Percentiles rank a stretch among this genome's conserved stretches.
These are phyloP conservation scores for Penicillium maclennaniae DNA, from an alignment of 495 filamentous ascomycete species.

Conservation along the genomic window DNA sequence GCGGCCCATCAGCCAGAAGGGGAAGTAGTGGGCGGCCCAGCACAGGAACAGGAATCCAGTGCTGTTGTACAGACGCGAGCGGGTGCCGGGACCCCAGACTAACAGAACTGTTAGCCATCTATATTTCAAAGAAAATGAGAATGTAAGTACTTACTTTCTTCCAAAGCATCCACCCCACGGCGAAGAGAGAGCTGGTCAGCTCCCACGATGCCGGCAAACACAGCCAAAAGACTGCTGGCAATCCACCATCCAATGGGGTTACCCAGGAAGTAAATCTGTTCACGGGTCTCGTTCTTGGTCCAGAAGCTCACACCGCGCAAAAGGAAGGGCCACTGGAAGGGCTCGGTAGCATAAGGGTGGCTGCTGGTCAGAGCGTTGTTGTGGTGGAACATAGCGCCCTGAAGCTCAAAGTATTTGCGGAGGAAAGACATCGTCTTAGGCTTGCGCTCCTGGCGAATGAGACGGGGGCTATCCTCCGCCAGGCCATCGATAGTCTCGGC, in stretches of 20 bases:
- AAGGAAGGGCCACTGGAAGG: conserved; percentile 97
- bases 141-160: conserved; percentile 69
- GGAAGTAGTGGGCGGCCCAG: conserved; percentile 71
- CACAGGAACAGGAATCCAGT: conserved; percentile 97
- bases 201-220: conserved; percentile 87
- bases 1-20: conserved; percentile 73
- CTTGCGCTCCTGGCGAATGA: conserved; percentile 66
- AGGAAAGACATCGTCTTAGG: conserved; percentile 83
- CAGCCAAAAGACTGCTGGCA: conserved; percentile 82
- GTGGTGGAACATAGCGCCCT: conserved; percentile 98
- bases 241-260: conserved; percentile 99
- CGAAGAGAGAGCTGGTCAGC: conserved; percentile 91
- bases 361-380: conserved; percentile 96
- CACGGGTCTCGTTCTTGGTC: conserved; percentile 93
- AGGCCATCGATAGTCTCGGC: conserved; percentile 86
- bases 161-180: conserved; percentile 87
- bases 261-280: conserved; percentile 98
- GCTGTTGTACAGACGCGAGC: conserved; percentile 92
- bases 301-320: conserved; percentile 97
- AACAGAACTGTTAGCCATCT: conserved; percentile 7
- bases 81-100: conserved; percentile 65
- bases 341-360: conserved; percentile 90
- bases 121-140: conserved; percentile 1
- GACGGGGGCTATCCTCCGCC: conserved; percentile 61
- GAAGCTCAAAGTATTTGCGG: conserved; percentile 92